Conservation (phyloP, 768 basidiomycete species). For the Russula vinacea region DNA sequence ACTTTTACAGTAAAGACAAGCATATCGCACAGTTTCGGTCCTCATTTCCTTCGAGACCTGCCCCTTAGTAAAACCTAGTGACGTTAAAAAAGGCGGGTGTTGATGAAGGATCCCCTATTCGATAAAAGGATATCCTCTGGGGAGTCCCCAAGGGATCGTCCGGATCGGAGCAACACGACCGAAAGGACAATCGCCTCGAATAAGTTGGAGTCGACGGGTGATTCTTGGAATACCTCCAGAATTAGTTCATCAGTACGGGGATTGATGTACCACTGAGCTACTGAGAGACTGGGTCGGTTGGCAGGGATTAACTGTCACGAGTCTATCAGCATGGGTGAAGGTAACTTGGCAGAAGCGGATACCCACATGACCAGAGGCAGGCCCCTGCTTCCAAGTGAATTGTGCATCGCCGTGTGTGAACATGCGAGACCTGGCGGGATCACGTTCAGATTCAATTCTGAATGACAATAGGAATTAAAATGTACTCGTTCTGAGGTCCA, state of each 20-base stretch:
- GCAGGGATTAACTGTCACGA: constrained; percentile 10
- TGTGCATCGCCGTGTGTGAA: constrained; percentile 8
- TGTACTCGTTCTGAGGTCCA: constrained; percentile 8
- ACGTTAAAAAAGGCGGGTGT: no score
- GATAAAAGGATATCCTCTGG: neutral
- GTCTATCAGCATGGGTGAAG: neutral
- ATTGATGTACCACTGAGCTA: constrained; percentile 11
- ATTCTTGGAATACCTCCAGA: constrained; percentile 9
- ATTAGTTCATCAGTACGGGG: neutral
- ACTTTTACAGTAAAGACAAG: no score
- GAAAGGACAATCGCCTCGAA: constrained; percentile 17
- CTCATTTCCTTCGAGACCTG: no score
- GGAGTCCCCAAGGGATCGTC: neutral
- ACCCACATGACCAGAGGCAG: constrained; percentile 10
- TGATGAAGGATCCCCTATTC: no score
- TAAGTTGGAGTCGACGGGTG: neutral
- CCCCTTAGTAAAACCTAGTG: no score
- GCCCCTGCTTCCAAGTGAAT: constrained; percentile 8
- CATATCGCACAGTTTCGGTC: no score
- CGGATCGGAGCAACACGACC: constrained; percentile 11
- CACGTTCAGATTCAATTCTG: neutral
- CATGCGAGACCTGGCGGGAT: constrained; percentile 9
- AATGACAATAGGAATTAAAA: neutral
- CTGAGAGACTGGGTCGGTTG: constrained; percentile 12
- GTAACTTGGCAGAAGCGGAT: neutral